Percentiles rank a stretch among this genome's conserved stretches.
phyloP scores from a whole-genome alignment of 345 rosid genomes.

The Cardiospermum halicacabum region DNA sequence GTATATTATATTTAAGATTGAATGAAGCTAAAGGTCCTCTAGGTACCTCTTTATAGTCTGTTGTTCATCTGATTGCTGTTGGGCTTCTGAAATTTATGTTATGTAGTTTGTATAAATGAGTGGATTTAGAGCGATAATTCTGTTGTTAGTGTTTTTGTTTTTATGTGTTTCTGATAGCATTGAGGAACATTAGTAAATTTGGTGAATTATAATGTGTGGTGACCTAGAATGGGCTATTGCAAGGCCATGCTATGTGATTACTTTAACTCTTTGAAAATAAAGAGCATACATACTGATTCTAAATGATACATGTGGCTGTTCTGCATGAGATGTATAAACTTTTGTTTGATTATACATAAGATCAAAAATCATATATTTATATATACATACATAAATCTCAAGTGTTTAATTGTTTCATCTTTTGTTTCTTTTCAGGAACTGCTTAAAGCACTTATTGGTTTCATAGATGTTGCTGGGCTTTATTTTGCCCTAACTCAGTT shows the following conservation, averaged over 20 bases:
- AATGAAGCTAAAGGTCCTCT: background rate
- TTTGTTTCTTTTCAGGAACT: constrained; percentile 65
- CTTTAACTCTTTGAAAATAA: background rate
- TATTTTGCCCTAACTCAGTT: constrained; percentile 88
- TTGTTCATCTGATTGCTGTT: background rate
- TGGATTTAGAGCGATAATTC: background rate
- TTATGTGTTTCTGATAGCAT: background rate
- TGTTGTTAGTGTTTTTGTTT: background rate
- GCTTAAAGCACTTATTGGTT: constrained; percentile 88
- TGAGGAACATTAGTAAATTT: background rate
- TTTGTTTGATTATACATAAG: too few relatives aligned
- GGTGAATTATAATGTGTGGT: background rate
- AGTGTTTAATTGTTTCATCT: too few relatives aligned
- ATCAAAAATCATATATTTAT: too few relatives aligned
- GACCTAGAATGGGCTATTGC: background rate
- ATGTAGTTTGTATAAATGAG: background rate
- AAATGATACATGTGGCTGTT: background rate
- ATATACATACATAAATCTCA: too few relatives aligned
- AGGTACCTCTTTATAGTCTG: background rate
- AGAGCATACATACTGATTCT: background rate
- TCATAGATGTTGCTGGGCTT: constrained; percentile 94
- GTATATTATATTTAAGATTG: background rate
- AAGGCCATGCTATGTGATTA: background rate
- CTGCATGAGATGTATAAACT: background rate
- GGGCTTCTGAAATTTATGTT: background rate